These are phyloP conservation scores for Sporothrix sp. DNA, from an alignment of 2,329 filamentous ascomycete species.

Conservation along the genomic window DNA sequence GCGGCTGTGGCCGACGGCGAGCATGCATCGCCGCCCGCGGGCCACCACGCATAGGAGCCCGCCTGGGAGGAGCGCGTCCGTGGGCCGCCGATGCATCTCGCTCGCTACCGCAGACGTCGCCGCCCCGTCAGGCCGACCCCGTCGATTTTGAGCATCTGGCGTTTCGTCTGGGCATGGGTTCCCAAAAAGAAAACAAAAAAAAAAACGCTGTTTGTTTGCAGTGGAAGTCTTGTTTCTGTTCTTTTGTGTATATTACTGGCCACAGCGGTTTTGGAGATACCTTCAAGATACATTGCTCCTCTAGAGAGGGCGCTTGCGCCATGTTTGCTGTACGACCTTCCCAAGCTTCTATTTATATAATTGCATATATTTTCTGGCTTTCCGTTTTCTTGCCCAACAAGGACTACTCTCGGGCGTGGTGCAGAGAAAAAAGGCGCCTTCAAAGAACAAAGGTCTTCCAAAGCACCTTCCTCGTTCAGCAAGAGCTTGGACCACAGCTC, in stretches of 20 bases:
- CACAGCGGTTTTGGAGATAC: background rate
- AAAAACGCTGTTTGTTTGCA: background rate
- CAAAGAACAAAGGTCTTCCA: too few species aligned
- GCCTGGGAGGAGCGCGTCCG: background rate
- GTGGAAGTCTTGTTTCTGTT: background rate
- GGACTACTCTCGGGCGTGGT: background rate
- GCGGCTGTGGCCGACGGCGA: background rate
- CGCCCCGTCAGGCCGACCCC: too few species aligned
- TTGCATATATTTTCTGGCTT: too few species aligned
- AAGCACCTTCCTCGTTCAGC: slow-evolving; percentile 1
- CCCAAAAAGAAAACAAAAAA: too few species aligned
- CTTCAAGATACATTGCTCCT: too few species aligned
- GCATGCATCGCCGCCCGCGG: background rate
- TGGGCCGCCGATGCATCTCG: too few species aligned
- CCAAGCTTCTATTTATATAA: too few species aligned
- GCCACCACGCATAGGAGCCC: background rate
- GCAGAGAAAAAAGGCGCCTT: background rate
- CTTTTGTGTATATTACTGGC: background rate
- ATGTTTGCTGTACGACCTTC: too few species aligned
- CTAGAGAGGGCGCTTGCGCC: too few species aligned
- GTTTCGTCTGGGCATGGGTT: background rate
- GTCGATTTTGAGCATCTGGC: background rate
- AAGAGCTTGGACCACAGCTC: slow-evolving; percentile 3
- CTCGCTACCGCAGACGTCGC: too few species aligned
- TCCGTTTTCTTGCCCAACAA: too few species aligned